Evolutionary conservation across 768 basidiomycete genomes (phyloP).

Genomic region (Xerocomus brunneocitrinus): DNA sequence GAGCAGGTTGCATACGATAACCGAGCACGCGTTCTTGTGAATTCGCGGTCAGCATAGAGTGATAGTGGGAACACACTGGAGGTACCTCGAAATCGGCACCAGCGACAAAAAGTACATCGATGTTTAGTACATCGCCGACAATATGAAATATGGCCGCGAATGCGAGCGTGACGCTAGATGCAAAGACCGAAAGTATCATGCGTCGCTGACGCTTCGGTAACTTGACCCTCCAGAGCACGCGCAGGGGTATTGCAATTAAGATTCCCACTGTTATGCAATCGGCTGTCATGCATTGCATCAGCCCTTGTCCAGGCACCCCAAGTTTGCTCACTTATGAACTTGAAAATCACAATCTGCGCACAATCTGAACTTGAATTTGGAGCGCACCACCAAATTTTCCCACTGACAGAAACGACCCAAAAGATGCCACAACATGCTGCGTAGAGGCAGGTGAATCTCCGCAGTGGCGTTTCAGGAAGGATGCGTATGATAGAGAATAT

Average conservation of each 20-base stretch:
- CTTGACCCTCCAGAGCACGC: conserved; percentile 16
- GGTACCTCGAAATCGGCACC: conserved; percentile 9
- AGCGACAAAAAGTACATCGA: background rate
- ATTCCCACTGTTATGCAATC: conserved; percentile 5
- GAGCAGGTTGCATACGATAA: conserved; percentile 16
- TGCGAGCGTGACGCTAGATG: conserved; percentile 5
- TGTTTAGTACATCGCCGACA: background rate
- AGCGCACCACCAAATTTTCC: conserved; percentile 9
- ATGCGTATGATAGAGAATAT: conserved; percentile 16
- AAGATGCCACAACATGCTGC: background rate
- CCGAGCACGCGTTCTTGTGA: conserved; percentile 4
- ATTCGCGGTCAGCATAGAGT: background rate
- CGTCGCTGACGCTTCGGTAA: conserved; percentile 9
- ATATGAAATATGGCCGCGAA: conserved; percentile 9
- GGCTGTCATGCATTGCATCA: conserved; percentile 1
- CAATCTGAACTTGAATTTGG: conserved; percentile 1
- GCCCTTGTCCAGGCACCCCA: background rate
- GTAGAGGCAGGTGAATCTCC: background rate
- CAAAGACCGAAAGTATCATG: conserved; percentile 18
- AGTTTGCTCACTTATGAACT: conserved; percentile 7
- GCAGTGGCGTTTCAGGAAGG: background rate
- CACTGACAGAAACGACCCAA: background rate
- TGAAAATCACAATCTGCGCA: background rate
- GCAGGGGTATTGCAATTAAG: conserved; percentile 11
- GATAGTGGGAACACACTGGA: background rate